Conservation (phyloP, 2,329 filamentous ascomycete genomes). For the Pyricularia grisea region DNA sequence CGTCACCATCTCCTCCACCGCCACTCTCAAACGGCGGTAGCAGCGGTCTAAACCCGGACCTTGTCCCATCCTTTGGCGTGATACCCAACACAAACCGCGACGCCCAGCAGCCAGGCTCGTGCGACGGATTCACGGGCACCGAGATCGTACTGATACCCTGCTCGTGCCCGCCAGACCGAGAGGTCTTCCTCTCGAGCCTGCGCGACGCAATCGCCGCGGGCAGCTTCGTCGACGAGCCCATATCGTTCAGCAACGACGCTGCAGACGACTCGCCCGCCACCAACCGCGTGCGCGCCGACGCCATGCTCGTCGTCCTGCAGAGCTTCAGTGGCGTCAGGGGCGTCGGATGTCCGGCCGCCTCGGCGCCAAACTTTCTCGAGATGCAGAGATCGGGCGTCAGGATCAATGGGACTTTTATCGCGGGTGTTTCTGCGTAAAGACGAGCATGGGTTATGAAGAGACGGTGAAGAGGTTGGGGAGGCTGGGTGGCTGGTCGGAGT, state of each 20-base stretch:
- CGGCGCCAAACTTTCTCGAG: conserved; percentile 11
- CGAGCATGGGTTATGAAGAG: neutral
- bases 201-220: conserved; percentile 8
- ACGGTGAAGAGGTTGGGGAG: neutral
- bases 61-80: conserved; percentile 6
- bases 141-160: conserved; percentile 10
- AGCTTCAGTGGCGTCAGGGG: conserved; percentile 10
- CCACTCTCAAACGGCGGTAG: neutral
- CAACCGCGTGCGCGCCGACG: conserved; percentile 9
- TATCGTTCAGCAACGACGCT: conserved; percentile 9
- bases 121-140: conserved; percentile 10
- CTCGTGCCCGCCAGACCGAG: conserved; percentile 11
- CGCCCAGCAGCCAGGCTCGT: conserved; percentile 6
- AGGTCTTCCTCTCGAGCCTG: conserved; percentile 8
- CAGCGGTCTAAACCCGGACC: neutral
- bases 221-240: conserved; percentile 7
- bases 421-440: neutral
- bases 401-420: neutral
- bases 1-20: neutral
- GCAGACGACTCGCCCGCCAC: conserved; percentile 8
- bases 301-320: conserved; percentile 10
- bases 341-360: conserved; percentile 10
- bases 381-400: conserved; percentile 10
- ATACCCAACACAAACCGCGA: conserved; percentile 1
- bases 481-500: neutral